A percentile compares a stretch with the other conserved stretches of the same genome.
These are phyloP conservation scores for Taphrina confusa DNA, from an alignment of 1,139 yeast species.

Conservation along the genomic window DNA sequence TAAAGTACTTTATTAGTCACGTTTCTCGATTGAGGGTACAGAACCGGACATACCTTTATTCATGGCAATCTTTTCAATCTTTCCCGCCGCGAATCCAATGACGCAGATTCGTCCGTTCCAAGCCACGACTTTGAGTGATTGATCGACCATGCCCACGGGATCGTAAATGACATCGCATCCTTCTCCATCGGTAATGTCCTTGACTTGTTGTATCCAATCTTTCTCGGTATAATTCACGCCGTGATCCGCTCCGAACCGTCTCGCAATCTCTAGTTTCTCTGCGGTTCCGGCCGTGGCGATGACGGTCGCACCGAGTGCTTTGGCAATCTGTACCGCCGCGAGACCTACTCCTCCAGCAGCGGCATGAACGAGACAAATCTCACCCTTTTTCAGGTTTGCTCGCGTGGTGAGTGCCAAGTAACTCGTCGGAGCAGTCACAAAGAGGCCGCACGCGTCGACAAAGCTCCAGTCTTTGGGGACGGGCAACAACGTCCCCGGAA, in stretches of 20 bases:
- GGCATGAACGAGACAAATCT: slow-evolving; percentile 49
- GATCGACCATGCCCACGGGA: slow-evolving; percentile 37
- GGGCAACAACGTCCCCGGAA: slow-evolving; percentile 32
- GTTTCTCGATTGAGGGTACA: background rate
- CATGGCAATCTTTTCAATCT: slow-evolving; percentile 37
- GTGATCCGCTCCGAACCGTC: slow-evolving; percentile 37
- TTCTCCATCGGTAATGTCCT: slow-evolving; percentile 29
- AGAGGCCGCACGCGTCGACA: slow-evolving; percentile 34
- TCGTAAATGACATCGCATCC: slow-evolving; percentile 38
- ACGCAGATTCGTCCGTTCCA: slow-evolving; percentile 38
- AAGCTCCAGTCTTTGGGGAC: slow-evolving; percentile 31
- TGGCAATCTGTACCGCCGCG: slow-evolving; percentile 54
- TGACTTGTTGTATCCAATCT: slow-evolving; percentile 37
- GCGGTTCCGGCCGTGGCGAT: slow-evolving; percentile 48
- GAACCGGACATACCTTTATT: slow-evolving; percentile 9
- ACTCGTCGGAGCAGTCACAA: slow-evolving; percentile 33
- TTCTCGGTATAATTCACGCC: slow-evolving; percentile 36
- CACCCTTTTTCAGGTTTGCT: slow-evolving; percentile 54
- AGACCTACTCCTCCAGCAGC: slow-evolving; percentile 54
- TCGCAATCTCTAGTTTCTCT: slow-evolving; percentile 40
- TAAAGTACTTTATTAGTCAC: background rate
- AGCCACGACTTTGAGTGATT: slow-evolving; percentile 37
- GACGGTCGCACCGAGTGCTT: slow-evolving; percentile 49
- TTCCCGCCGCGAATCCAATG: slow-evolving; percentile 38
- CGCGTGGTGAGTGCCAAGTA: slow-evolving; percentile 55